A percentile compares a stretch with the other conserved stretches of the same genome.
Conservation (phyloP, 1,284 basidiomycete genomes). For the Ustilago vetiveriae region DNA sequence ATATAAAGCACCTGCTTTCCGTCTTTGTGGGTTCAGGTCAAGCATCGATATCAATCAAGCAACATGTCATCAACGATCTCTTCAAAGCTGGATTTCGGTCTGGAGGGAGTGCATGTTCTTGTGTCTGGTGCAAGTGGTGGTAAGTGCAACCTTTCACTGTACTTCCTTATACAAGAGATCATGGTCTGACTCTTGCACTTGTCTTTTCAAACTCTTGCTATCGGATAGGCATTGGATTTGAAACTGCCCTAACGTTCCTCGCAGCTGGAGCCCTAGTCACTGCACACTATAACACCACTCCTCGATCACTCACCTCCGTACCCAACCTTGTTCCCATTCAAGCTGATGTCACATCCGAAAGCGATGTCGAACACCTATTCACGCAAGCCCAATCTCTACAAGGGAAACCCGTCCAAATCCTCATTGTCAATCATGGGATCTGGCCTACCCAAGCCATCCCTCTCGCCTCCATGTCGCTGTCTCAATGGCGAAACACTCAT, state of each 20-base stretch:
- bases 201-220: no score
- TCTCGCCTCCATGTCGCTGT: slow-evolving; percentile 74
- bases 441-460: slow-evolving; percentile 70
- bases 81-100: slow-evolving; percentile 39
- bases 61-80: no score
- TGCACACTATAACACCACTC: slow-evolving; percentile 76
- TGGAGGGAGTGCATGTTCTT: slow-evolving; percentile 33
- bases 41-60: no score
- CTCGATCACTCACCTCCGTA: slow-evolving; percentile 68
- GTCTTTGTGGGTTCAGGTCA: not conserved
- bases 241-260: slow-evolving; percentile 38
- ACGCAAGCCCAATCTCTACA: slow-evolving; percentile 33
- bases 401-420: slow-evolving; percentile 70
- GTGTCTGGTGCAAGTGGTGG: slow-evolving; percentile 42
- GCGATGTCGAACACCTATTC: slow-evolving; percentile 71
- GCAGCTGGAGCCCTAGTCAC: slow-evolving; percentile 74
- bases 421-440: slow-evolving; percentile 76
- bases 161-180: no score
- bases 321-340: slow-evolving; percentile 69
- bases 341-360: slow-evolving; percentile 74
- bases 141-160: no score
- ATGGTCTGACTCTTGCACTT: no score
- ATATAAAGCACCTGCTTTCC: no score
- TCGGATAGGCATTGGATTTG: slow-evolving; percentile 48
- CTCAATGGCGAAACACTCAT: slow-evolving; percentile 76